Evolutionary conservation across 176 grass and related monocot genomes (phyloP), one percentile per base, ranked within the genome.

Genomic region (Elaeis guineensis): DNA sequence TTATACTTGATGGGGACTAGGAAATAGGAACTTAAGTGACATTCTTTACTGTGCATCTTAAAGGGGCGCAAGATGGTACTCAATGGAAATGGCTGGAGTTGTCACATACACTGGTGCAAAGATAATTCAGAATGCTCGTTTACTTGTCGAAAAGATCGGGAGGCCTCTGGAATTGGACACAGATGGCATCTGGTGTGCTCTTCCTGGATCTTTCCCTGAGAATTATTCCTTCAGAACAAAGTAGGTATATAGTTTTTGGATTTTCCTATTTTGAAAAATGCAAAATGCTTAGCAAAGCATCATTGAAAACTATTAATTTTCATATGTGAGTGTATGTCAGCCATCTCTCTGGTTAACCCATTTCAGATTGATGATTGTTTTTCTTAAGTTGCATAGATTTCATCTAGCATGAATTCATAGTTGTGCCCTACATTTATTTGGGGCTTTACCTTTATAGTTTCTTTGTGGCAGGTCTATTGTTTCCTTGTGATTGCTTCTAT

Each of bases 1-100:
- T 44, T 12, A 12, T 44, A 44, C 35, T 44, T 44, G 35, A 44
- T 44, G 35, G 9, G 12, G 35, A 44, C 35, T 14, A 44, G 35
- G 35, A 44, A 44, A 44, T 12, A 44, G 35, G 35, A 44, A 44
- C 6, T 44, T 51, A 64, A 56, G 25, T 57, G 25, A 53, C 44
- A 60, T 50, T 57, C 11, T 66, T 65, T 67, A 76, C 57, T 82
- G 21, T 58, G 74, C 66, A 26, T 77, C 58, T 29, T 77, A 44
- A 64, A 96, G 87, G 82, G 90, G 92, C 49, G 92, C 92, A 85
- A 96, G 92, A 77, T 96, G 92, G 92, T 96, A 96, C 50, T 96
- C 92, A 74, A 96, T 96, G 92, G 92, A 96, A 90, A 96, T 96
- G 92, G 91, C 91, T 77, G 91, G 91, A 70, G 91, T 96, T 73